phyloP scores from a whole-genome alignment of 2,329 filamentous ascomycete species.

The Trichoderma arundinaceum region DNA sequence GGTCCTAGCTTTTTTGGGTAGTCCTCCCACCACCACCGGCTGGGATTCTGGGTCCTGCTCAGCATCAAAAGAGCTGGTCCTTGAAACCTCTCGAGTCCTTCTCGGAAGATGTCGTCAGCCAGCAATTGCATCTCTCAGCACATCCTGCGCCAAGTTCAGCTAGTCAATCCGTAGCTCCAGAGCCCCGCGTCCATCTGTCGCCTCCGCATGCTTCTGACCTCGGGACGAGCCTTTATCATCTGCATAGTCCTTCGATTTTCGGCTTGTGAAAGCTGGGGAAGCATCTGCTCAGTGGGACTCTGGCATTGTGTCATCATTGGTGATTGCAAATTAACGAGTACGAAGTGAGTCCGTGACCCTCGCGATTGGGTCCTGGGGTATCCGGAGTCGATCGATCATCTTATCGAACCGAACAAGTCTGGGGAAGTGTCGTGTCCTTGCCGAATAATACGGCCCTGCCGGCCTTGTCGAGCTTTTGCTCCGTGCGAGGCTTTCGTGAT shows the following conservation, averaged over 20 bases:
- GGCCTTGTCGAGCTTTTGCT: not conserved
- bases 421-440: slow-evolving; percentile 17
- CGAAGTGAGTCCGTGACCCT: slow-evolving; percentile 21
- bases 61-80: slow-evolving; percentile 15
- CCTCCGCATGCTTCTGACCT: slow-evolving; percentile 28
- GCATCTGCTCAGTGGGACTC: slow-evolving; percentile 19
- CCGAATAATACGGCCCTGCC: not conserved
- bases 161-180: slow-evolving; percentile 9
- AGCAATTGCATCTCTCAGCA: slow-evolving; percentile 9
- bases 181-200: slow-evolving; percentile 16
- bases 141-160: not conserved
- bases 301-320: not conserved
- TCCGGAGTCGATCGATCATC: slow-evolving; percentile 10
- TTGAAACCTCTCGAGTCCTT: slow-evolving; percentile 2
- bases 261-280: slow-evolving; percentile 33
- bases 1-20: slow-evolving; percentile 10
- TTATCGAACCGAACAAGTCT: slow-evolving; percentile 12
- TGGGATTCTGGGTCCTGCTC: slow-evolving; percentile 13
- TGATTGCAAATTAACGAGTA: slow-evolving; percentile 23
- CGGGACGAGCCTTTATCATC: slow-evolving; percentile 30
- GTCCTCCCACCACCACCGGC: not conserved
- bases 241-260: slow-evolving; percentile 24
- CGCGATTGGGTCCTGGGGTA: slow-evolving; percentile 13
- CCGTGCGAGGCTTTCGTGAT: slow-evolving; percentile 8
- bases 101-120: slow-evolving; percentile 11